Conservation (phyloP, 805 yeast species). For the Teunomyces tritomae region DNA sequence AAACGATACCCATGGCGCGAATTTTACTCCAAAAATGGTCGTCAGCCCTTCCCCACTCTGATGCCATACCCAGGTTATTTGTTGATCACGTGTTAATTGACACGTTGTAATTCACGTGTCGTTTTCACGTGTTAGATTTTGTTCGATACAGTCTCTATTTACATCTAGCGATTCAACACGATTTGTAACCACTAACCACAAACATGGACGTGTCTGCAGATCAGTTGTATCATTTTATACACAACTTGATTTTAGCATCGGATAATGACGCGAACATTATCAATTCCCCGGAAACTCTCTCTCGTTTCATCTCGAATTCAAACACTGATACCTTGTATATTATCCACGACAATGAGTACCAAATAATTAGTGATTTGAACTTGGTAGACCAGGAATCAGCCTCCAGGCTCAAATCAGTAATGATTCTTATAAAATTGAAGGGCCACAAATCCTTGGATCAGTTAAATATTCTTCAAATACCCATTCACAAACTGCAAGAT, state of each 20-base stretch:
- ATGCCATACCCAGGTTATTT: background rate
- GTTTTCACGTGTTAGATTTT: background rate
- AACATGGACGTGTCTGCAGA: constrained; percentile 6
- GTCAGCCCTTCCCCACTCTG: too few species aligned
- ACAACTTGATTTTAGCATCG: constrained; percentile 8
- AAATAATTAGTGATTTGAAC: constrained; percentile 9
- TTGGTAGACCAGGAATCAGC: constrained; percentile 1
- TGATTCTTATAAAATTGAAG: constrained; percentile 44
- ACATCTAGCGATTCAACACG: background rate
- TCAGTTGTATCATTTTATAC: constrained; percentile 9
- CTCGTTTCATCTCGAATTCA: constrained; percentile 17
- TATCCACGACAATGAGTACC: constrained; percentile 9
- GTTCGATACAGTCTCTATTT: background rate
- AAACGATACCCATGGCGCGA: background rate
- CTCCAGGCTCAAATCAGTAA: constrained; percentile 15
- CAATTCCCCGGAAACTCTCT: constrained; percentile 7
- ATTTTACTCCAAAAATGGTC: background rate
- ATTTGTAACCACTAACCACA: background rate
- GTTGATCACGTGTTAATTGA: background rate
- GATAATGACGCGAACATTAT: constrained; percentile 4
- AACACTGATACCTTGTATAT: constrained; percentile 21
- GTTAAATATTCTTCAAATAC: constrained; percentile 35
- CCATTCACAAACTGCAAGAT: constrained; percentile 13
- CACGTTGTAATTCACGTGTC: too few species aligned
- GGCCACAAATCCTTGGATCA: constrained; percentile 31